phyloP scores from a whole-genome alignment of 2,329 filamentous ascomycete species.

The Cercospora sp. region DNA sequence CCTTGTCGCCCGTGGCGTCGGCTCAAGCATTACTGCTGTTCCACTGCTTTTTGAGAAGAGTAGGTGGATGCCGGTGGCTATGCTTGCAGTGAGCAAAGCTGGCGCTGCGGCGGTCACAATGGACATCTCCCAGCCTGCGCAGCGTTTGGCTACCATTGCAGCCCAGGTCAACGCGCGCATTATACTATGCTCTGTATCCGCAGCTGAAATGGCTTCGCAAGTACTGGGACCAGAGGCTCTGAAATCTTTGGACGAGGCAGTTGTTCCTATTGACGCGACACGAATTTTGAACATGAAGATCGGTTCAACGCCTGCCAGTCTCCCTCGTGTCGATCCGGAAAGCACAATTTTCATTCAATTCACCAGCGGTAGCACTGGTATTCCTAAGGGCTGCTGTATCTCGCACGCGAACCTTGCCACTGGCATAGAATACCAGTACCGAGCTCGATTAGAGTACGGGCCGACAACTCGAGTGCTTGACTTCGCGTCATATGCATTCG shows the following conservation, averaged over 20 bases:
- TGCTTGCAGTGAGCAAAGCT: constrained; percentile 36
- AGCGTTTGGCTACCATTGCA: constrained; percentile 33
- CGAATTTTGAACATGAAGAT: neutral
- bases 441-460: constrained; percentile 3
- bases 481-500: constrained; percentile 30
- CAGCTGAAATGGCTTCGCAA: neutral
- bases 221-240: neutral
- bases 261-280: neutral
- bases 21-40: constrained; percentile 15
- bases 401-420: constrained; percentile 12
- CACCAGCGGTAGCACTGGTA: constrained; percentile 15
- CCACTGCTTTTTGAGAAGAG: constrained; percentile 34
- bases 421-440: neutral
- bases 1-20: neutral
- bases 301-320: neutral
- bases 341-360: constrained; percentile 10
- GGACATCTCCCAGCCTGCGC: constrained; percentile 31
- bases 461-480: constrained; percentile 21
- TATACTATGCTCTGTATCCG: constrained; percentile 6
- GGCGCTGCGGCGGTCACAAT: constrained; percentile 34
- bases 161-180: constrained; percentile 29
- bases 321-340: constrained; percentile 8
- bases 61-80: constrained; percentile 32
- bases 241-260: neutral
- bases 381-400: constrained; percentile 12